A percentile compares a stretch with the other conserved stretches of the same genome.
phyloP scores from a whole-genome alignment of 192 early-diverging fungal genomes.

The Coemansia sp. region DNA sequence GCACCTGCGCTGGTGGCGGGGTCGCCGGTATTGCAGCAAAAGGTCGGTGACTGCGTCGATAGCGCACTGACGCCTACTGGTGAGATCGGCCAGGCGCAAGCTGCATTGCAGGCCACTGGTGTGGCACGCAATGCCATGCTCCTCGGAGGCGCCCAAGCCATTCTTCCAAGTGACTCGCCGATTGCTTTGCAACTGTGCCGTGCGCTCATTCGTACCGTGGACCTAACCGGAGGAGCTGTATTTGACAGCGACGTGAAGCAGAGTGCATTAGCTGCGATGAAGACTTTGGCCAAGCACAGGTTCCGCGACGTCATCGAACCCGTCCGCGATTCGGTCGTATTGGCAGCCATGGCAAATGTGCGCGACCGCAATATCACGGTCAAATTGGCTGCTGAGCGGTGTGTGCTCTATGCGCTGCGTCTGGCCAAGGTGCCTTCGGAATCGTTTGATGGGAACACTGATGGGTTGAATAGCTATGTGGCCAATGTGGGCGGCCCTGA shows the following conservation, averaged over 20 bases:
- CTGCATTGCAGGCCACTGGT: constrained; percentile 22
- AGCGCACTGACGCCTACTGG: constrained; percentile 56
- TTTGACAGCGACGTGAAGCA: constrained; percentile 53
- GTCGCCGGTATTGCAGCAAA: constrained; percentile 61
- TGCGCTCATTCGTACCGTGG: constrained; percentile 27
- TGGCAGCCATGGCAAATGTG: constrained; percentile 68
- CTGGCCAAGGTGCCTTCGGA: constrained; percentile 41
- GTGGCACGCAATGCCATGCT: constrained; percentile 38
- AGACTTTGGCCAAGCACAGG: constrained; percentile 58
- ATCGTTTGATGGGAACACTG: constrained; percentile 26
- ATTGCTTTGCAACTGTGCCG: constrained; percentile 3
- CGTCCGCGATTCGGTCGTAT: constrained; percentile 58
- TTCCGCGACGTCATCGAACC: constrained; percentile 51
- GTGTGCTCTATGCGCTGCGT: constrained; percentile 70
- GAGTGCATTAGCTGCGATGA: constrained; percentile 57
- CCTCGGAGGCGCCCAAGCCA: background rate
- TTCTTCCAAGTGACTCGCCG: constrained; percentile 2
- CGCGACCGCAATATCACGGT: constrained; percentile 79
- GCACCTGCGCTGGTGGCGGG: constrained; percentile 57
- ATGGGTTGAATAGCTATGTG: constrained; percentile 36
- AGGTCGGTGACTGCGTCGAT: constrained; percentile 59
- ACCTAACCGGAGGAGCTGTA: background rate
- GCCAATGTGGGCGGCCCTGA: constrained; percentile 54
- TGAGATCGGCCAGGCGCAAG: constrained; percentile 25
- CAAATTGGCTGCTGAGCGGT: constrained; percentile 83